Evolutionary conservation across 2,329 filamentous ascomycete genomes (phyloP), one percentile per base, ranked within the genome.

Genomic region (Ceratocystis lukuohia): DNA sequence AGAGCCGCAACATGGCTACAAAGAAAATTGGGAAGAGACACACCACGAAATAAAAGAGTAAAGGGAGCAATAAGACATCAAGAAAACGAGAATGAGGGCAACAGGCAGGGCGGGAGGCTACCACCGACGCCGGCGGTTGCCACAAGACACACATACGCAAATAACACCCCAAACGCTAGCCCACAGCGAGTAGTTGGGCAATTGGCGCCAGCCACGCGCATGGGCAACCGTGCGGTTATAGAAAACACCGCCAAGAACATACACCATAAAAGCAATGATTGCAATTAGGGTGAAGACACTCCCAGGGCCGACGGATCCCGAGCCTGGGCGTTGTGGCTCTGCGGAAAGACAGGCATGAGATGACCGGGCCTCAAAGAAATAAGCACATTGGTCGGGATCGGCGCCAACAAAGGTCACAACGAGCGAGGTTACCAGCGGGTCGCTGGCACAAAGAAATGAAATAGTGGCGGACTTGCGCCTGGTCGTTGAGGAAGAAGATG

Each of bases 221-320:
- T 99, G 90, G 76, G 92, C 88, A 67, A 99, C 92, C 41, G 91
- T 95, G 68, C 94, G 85, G 76, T 96, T 93, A 79, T 97, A 99
- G 69, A 96, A 91, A 71, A 96, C 88, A 72, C 94, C 94, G 71
- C 94, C 94, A 46, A 95, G 82, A 66, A 96, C 79, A 76, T 99
- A 99, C 25, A 94, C 94, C 8, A 93, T 77, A 46, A 96, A 81
- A 8, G 92, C 89, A 68, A 85, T 82, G 68, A 81, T 79, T 70
- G 84, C 83, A 74, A 99, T 97, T 70, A 97, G 88, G 68, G 89
- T 88, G 74, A 99, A 99, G 12, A 99, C 75, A 79, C 91, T 77
- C 74, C 88, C 72, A 75, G 94, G 77, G 73, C 89, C 76, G 80
- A 87, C 77, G 76, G 86, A 78, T 10, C 66, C 66, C n/a, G 56